These are phyloP conservation scores for Pelargonium citronellum DNA, from an alignment of 441 rosid genomes.

Conservation along the genomic window DNA sequence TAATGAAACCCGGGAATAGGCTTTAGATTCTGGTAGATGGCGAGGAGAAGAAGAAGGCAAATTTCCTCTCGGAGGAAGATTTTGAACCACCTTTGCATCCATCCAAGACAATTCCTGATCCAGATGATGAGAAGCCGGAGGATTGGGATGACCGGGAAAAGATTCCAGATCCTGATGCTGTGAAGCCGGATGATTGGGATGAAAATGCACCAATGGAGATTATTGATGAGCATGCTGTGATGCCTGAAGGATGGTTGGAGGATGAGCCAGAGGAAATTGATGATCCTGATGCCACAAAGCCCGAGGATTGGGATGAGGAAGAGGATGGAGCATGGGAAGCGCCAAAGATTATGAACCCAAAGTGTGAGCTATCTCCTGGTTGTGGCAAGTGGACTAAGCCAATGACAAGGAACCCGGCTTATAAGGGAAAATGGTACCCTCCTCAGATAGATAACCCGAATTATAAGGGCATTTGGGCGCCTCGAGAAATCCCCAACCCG, in stretches of 20 bases:
- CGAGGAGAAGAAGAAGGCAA: background rate
- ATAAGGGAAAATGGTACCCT: conserved; percentile 17
- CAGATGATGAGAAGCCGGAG: conserved; percentile 17
- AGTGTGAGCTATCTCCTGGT: conserved; percentile 18
- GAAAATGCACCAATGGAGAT: conserved; percentile 20
- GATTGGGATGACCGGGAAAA: conserved; percentile 16
- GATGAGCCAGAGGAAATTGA: conserved; percentile 9
- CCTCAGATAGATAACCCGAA: conserved; percentile 16
- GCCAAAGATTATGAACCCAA: conserved; percentile 10
- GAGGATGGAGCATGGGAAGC: conserved; percentile 16
- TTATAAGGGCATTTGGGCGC: conserved; percentile 18
- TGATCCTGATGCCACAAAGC: conserved; percentile 1
- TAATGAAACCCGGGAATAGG: background rate
- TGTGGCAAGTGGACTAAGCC: conserved; percentile 18
- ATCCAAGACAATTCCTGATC: conserved; percentile 15
- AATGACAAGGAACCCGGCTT: conserved; percentile 17
- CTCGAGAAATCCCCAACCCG: conserved; percentile 18
- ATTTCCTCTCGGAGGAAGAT: background rate
- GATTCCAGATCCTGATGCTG: conserved; percentile 13
- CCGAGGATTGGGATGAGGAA: conserved; percentile 20
- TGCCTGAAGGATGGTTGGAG: conserved; percentile 18
- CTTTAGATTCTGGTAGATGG: background rate
- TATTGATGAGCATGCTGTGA: conserved; percentile 10
- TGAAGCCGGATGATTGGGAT: conserved; percentile 20
- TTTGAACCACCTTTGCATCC: conserved; percentile 12